Percentiles rank a stretch among this genome's conserved stretches.
phyloP scores from a whole-genome alignment of 148 eudicot genomes.

The Beta vulgaris region DNA sequence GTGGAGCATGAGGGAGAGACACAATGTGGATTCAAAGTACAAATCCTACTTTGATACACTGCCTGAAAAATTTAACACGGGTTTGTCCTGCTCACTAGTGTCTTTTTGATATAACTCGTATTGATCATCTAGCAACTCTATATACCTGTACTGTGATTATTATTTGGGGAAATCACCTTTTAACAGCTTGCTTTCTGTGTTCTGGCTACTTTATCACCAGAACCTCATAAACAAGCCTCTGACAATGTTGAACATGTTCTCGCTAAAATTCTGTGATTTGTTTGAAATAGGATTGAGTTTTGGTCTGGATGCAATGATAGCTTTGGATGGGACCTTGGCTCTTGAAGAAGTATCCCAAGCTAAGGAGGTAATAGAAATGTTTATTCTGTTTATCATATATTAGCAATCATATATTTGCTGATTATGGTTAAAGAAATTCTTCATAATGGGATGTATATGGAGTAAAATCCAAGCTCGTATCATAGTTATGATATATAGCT shows the following conservation, averaged over 20 bases:
- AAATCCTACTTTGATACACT: slow-evolving; percentile 77
- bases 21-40: slow-evolving; percentile 53
- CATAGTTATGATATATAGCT: background rate
- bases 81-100: slow-evolving; percentile 33
- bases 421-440: background rate
- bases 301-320: slow-evolving; percentile 67
- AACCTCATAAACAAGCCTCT: background rate
- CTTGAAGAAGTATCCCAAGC: slow-evolving; percentile 81
- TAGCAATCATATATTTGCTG: slow-evolving; percentile 1
- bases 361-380: slow-evolving; percentile 58
- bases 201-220: background rate
- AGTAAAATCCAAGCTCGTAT: background rate
- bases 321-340: slow-evolving; percentile 75
- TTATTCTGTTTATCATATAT: slow-evolving; percentile 9
- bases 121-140: background rate
- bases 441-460: background rate
- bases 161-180: background rate
- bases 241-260: slow-evolving; percentile 1
- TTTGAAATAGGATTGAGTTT: slow-evolving; percentile 77
- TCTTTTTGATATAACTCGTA: too few species aligned
- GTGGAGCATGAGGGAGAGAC: slow-evolving; percentile 99
- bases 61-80: slow-evolving; percentile 85
- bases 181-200: background rate
- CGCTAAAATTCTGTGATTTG: slow-evolving; percentile 14
- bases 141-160: too few species aligned